Evolutionary conservation across 75 land plant species (phyloP).

Genomic region (Azolla pinnata): DNA sequence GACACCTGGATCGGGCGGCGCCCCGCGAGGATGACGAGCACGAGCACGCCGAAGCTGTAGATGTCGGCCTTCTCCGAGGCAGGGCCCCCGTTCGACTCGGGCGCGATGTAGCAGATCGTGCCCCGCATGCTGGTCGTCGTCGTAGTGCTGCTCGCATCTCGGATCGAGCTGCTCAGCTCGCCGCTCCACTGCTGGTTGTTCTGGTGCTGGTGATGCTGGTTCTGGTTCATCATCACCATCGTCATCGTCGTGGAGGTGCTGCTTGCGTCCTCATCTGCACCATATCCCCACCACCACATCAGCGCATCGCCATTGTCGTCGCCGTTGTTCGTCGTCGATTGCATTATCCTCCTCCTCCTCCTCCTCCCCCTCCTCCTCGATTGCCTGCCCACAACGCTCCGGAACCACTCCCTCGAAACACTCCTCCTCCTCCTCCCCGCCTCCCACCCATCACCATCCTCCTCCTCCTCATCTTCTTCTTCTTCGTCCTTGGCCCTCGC

Average conservation of each 20-base stretch:
- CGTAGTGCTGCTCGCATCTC: slow-evolving; percentile 72
- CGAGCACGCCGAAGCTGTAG: slow-evolving; percentile 69
- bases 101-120: slow-evolving; percentile 76
- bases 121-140: slow-evolving; percentile 94
- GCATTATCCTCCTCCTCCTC: slow-evolving; percentile 34
- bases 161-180: slow-evolving; percentile 17
- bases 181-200: slow-evolving; percentile 1
- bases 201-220: not conserved
- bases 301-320: too few species aligned
- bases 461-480: slow-evolving; percentile 3
- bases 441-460: slow-evolving; percentile 6
- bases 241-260: slow-evolving; percentile 22
- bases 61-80: slow-evolving; percentile 77
- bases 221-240: slow-evolving; percentile 46
- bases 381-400: slow-evolving; percentile 7
- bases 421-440: slow-evolving; percentile 1
- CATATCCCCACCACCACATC: too few species aligned
- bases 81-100: slow-evolving; percentile 58
- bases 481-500: slow-evolving; percentile 12
- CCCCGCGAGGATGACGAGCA: slow-evolving; percentile 70
- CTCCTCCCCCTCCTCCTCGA: slow-evolving; percentile 32
- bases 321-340: too few species aligned
- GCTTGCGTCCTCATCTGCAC: too few species aligned
- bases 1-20: slow-evolving; percentile 69
- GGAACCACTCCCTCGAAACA: slow-evolving; percentile 7